These are phyloP conservation scores for Leishmania arabica DNA, from an alignment of 208 protist species.

Conservation along the genomic window DNA sequence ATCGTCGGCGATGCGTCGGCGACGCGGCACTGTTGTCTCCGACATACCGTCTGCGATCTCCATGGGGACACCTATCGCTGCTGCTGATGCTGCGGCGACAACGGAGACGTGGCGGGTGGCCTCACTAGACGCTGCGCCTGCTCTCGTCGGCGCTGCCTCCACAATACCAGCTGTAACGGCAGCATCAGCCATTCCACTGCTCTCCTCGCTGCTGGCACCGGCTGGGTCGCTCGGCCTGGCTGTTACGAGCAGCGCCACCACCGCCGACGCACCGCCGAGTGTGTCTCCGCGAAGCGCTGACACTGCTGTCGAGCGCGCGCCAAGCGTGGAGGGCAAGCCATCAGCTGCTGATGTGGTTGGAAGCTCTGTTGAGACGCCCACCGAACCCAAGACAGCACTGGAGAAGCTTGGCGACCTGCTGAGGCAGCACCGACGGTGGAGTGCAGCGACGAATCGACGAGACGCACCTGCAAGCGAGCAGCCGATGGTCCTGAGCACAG, in stretches of 20 bases:
- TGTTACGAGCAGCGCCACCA: not conserved
- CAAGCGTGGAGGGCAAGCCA: not conserved
- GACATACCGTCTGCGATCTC: not conserved
- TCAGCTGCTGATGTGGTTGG: not conserved
- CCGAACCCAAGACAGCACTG: not conserved
- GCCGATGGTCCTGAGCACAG: not conserved
- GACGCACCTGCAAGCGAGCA: not conserved
- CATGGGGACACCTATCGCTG: not conserved
- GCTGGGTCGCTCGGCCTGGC: constrained; percentile 11
- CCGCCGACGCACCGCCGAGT: not conserved
- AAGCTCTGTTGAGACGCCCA: not conserved
- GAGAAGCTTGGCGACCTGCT: not conserved
- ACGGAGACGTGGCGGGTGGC: not conserved
- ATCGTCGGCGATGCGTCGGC: constrained; percentile 2
- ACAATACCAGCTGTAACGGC: not conserved
- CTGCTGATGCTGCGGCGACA: not conserved
- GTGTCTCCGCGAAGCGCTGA: not conserved
- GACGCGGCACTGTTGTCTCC: constrained; percentile 15
- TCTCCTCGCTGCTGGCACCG: constrained; percentile 8
- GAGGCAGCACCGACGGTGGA: not conserved
- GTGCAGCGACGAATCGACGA: too few relatives aligned
- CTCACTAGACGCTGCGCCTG: not conserved
- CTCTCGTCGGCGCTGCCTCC: not conserved
- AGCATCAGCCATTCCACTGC: not conserved
- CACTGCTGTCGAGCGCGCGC: not conserved